Percentiles rank a stretch among this genome's conserved stretches.
phyloP scores from a whole-genome alignment of 257 asterid species.

The Jacaranda copaia region DNA sequence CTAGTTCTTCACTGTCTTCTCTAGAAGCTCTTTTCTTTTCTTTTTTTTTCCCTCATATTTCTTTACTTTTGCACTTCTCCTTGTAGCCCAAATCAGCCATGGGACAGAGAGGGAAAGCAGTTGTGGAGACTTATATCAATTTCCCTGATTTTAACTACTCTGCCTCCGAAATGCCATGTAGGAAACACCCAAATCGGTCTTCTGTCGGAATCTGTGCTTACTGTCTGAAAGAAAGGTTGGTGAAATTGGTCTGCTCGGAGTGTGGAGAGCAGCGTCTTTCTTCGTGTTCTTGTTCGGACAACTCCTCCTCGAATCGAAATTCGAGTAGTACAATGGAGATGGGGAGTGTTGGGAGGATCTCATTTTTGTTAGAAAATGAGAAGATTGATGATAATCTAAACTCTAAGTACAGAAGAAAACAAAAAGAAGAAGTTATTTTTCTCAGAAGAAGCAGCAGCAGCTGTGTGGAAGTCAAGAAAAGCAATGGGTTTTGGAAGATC shows the following conservation, averaged over 20 bases:
- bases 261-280: conserved; percentile 71
- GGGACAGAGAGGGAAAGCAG: conserved; percentile 62
- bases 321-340: conserved; percentile 53
- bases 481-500: conserved; percentile 67
- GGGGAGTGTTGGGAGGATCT: conserved; percentile 52
- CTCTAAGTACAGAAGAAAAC: conserved; percentile 23
- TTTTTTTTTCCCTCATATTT: too few species aligned
- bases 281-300: conserved; percentile 68
- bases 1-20: background rate
- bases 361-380: conserved; percentile 39
- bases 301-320: conserved; percentile 53
- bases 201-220: conserved; percentile 62
- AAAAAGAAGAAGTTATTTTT: conserved; percentile 47
- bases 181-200: conserved; percentile 61
- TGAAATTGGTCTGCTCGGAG: conserved; percentile 61
- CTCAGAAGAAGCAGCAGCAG: conserved; percentile 67
- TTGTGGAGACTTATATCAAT: conserved; percentile 36
- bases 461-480: conserved; percentile 65
- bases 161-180: conserved; percentile 57
- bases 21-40: background rate
- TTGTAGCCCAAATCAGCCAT: conserved; percentile 28
- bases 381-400: background rate
- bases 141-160: conserved; percentile 53
- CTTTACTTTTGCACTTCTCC: too few species aligned
- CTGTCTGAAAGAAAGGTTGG: conserved; percentile 61